Conservation (phyloP, 805 yeast species). For the Wickerhamomyces canadensis region DNA sequence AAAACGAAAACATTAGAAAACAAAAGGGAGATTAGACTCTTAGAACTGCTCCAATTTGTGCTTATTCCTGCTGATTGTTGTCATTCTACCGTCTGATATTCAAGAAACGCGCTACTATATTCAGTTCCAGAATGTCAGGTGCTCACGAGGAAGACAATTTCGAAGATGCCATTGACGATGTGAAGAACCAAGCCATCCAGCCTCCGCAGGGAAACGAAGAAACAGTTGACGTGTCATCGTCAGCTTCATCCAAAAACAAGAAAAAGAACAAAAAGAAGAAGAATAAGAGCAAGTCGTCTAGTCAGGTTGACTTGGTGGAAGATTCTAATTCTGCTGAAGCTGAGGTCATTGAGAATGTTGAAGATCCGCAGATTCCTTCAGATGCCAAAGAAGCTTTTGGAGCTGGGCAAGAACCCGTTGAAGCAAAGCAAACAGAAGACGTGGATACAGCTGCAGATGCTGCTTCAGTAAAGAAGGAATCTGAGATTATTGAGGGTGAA, state of each 20-base stretch:
- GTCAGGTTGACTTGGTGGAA: constrained; percentile 3
- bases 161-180: constrained; percentile 13
- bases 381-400: not conserved
- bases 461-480: not conserved
- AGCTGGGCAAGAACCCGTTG: not conserved
- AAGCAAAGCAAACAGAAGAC: not conserved
- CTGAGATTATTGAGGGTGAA: too few species aligned
- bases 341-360: not conserved
- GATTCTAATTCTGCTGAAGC: not conserved
- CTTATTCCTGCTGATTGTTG: too few species aligned
- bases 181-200: not conserved
- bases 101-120: not conserved
- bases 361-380: not conserved
- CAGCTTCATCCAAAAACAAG: constrained; percentile 5
- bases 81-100: not conserved
- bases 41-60: too few species aligned
- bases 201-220: constrained; percentile 1
- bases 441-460: not conserved
- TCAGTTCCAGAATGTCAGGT: constrained; percentile 3
- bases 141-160: constrained; percentile 11
- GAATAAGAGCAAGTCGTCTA: constrained; percentile 3
- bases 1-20: not conserved
- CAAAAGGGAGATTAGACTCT: too few species aligned
- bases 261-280: constrained; percentile 13
- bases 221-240: not conserved